Evolutionary conservation across 2,329 filamentous ascomycete species (phyloP).

Genomic region (Aspergillus chevalieri): DNA sequence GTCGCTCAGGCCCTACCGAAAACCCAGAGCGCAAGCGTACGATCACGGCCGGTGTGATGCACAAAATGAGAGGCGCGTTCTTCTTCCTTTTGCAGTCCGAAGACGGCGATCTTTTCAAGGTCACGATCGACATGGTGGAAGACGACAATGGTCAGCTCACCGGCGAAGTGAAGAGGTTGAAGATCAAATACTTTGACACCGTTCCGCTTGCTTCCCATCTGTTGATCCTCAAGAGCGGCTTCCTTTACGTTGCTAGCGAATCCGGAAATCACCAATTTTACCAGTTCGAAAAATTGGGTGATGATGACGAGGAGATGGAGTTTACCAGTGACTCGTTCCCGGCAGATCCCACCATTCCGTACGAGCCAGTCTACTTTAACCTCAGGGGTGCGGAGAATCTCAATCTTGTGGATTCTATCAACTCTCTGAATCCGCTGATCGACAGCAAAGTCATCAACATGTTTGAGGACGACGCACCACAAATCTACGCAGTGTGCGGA

Average conservation of each 20-base stretch:
- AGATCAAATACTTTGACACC: conserved; percentile 97
- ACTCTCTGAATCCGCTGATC: conserved; percentile 84
- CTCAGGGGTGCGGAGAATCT: conserved; percentile 75
- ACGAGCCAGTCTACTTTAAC: conserved; percentile 77
- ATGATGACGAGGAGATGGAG: conserved; percentile 85
- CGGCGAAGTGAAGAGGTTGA: conserved; percentile 73
- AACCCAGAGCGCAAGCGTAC: conserved; percentile 83
- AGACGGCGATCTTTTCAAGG: conserved; percentile 96
- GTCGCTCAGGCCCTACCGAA: conserved; percentile 79
- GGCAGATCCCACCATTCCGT: conserved; percentile 64
- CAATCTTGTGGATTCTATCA: conserved; percentile 74
- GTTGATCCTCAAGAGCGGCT: conserved; percentile 91
- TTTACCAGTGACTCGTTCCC: conserved; percentile 79
- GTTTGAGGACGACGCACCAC: conserved; percentile 85
- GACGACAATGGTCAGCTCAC: conserved; percentile 70
- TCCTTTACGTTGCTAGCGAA: conserved; percentile 86
- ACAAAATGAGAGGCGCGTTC: conserved; percentile 92
- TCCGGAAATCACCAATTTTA: conserved; percentile 92
- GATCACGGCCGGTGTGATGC: conserved; percentile 90
- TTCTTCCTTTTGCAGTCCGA: conserved; percentile 96
- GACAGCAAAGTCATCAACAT: conserved; percentile 89
- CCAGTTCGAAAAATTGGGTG: conserved; percentile 93
- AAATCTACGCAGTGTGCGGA: conserved; percentile 90
- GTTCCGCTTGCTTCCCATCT: conserved; percentile 81
- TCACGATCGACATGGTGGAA: conserved; percentile 85